These are phyloP conservation scores for Penicillium sp. DNA, from an alignment of 2,329 filamentous ascomycete genomes.

Conservation along the genomic window DNA sequence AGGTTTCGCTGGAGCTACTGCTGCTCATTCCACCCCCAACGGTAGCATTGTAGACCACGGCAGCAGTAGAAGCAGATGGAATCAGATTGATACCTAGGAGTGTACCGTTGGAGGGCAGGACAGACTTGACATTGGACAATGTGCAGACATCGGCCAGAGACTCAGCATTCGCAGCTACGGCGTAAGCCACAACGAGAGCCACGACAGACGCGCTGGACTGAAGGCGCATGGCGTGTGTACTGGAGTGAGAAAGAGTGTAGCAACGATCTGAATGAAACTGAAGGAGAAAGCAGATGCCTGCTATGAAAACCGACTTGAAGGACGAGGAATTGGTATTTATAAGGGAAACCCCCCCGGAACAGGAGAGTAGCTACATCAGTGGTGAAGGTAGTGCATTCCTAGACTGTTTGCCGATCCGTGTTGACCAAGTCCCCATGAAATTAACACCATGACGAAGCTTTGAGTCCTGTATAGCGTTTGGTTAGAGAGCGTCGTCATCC, in stretches of 20 bases:
- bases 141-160: conserved; percentile 41
- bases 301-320: neutral
- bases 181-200: neutral
- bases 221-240: neutral
- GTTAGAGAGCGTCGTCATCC: neutral
- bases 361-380: neutral
- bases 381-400: neutral
- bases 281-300: neutral
- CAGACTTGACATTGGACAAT: conserved; percentile 42
- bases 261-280: neutral
- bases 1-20: conserved; percentile 19
- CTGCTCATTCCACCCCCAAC: neutral
- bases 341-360: neutral
- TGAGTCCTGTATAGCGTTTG: neutral
- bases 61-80: conserved; percentile 45
- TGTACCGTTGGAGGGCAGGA: conserved; percentile 45
- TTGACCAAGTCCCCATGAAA: neutral
- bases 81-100: conserved; percentile 44
- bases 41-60: neutral
- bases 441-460: neutral
- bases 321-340: neutral
- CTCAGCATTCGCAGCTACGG: neutral
- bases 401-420: neutral
- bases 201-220: neutral
- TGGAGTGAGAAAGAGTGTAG: neutral